Evolutionary conservation across 2,329 filamentous ascomycete genomes (phyloP), one percentile per base, ranked within the genome.

Genomic region (Fusarium protoensiforme): DNA sequence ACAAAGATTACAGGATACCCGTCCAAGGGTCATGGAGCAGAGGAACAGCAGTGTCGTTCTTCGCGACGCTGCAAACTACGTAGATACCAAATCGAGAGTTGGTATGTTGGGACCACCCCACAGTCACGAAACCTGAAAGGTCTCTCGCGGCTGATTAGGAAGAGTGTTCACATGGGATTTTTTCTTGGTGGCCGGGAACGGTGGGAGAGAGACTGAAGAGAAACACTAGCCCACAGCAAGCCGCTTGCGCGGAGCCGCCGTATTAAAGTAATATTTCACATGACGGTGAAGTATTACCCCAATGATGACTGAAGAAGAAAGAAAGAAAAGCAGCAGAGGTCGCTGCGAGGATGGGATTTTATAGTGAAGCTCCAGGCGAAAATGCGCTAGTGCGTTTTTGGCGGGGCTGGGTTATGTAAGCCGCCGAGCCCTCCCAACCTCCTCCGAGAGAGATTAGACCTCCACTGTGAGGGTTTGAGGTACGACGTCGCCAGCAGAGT

Each of bases 111-210:
- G 81, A 86, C 81, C 84, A 85, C 84, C 86, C 85, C 86, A 87
- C 86, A 86, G 86, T 84, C 84, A 83, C 81, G 81, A 31, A 81
- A 84, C 85, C 85, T 82, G 72, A 74, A 73, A 78, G 69, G 81
- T 77, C 73, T 77, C 76, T 75, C 69, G 78, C 79, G 84, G 82
- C 86, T 86, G 84, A 63, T 79, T 84, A 82, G 82, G 80, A 84
- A 86, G 85, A 85, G 84, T 81, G 79, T 78, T 84, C 82, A 83
- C 84, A 51, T 59, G 53, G 53, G 35, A 57, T 78, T 85, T 82
- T 69, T 76, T 88, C 68, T 85, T 75, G 85, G 85, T 81, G 86
- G 86, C 86, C 85, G 86, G 86, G 86, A 88, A 88, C 86, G 86
- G 86, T 87, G 84, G 85, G 82, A 86, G 82, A 86, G 84, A 83